Evolutionary conservation across 2,329 filamentous ascomycete genomes (phyloP).

Genomic region (Fusarium coicis): DNA sequence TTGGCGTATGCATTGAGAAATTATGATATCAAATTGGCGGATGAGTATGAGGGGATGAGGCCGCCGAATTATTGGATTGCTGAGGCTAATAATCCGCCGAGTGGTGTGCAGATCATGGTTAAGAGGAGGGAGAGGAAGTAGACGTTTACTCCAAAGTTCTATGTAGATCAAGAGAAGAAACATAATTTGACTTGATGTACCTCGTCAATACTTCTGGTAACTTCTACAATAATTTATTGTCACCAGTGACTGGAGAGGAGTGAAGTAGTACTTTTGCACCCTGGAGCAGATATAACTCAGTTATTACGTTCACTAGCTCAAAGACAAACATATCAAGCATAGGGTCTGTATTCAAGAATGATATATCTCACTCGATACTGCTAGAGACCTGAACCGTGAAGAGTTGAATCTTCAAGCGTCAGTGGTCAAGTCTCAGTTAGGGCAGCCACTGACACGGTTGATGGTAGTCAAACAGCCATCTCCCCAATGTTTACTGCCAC

Average conservation of each 20-base stretch:
- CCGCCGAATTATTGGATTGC: slow-evolving; percentile 36
- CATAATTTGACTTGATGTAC: background rate
- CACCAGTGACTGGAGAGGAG: too few relatives aligned
- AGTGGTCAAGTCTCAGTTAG: background rate
- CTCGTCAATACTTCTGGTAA: background rate
- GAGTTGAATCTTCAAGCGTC: background rate
- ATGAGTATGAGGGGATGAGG: slow-evolving; percentile 34
- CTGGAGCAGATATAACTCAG: background rate
- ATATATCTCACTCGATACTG: background rate
- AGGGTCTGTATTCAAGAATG: background rate
- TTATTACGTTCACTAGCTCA: too few relatives aligned
- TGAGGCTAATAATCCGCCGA: slow-evolving; percentile 33
- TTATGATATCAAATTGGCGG: slow-evolving; percentile 34
- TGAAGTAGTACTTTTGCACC: background rate
- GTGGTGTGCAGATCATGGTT: slow-evolving; percentile 28
- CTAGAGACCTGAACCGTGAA: background rate
- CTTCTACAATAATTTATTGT: background rate
- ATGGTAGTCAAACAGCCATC: background rate
- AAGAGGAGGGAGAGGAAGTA: slow-evolving; percentile 27
- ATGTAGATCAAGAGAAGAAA: background rate
- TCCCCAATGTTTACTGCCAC: background rate
- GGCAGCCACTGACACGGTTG: background rate
- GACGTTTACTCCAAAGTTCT: background rate
- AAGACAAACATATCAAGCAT: background rate
- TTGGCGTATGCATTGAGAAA: slow-evolving; percentile 36